phyloP scores from a whole-genome alignment of 2,329 filamentous ascomycete genomes.

The Pseudopyrenochaeta lycopersici region DNA sequence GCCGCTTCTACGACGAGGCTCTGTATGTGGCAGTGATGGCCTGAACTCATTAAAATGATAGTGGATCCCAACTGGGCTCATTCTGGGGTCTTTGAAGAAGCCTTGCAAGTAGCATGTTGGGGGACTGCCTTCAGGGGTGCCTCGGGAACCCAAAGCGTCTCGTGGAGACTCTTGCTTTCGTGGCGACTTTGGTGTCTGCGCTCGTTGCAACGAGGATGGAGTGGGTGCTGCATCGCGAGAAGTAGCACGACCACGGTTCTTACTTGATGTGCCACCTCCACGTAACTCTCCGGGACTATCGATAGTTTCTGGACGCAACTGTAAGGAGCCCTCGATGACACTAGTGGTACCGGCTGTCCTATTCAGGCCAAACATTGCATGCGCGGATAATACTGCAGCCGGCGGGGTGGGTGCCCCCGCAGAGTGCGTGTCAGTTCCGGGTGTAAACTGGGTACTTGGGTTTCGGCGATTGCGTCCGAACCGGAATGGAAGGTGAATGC shows the following conservation, averaged over 20 bases:
- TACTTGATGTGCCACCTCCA: slow-evolving; percentile 17
- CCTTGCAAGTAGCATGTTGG: slow-evolving; percentile 12
- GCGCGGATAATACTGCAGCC: slow-evolving; percentile 5
- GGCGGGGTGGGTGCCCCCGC: slow-evolving; percentile 16
- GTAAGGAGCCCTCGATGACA: slow-evolving; percentile 8
- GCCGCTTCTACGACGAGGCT: slow-evolving; percentile 26
- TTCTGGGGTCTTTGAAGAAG: slow-evolving; percentile 7
- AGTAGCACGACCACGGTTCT: slow-evolving; percentile 8
- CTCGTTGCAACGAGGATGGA: slow-evolving; percentile 28
- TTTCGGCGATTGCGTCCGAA: slow-evolving; percentile 10
- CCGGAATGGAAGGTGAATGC: slow-evolving; percentile 35
- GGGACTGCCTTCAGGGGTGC: background rate
- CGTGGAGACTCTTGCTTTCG: slow-evolving; percentile 3
- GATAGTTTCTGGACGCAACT: slow-evolving; percentile 9
- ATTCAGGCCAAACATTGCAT: slow-evolving; percentile 11
- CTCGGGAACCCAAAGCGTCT: slow-evolving; percentile 4
- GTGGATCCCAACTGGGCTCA: background rate
- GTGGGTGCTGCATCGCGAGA: slow-evolving; percentile 13
- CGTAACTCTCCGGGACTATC: slow-evolving; percentile 24
- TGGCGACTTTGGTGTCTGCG: slow-evolving; percentile 21
- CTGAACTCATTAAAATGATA: slow-evolving; percentile 11
- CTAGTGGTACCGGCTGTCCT: slow-evolving; percentile 7
- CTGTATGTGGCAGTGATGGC: slow-evolving; percentile 22
- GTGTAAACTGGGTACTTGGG: background rate
- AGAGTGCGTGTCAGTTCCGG: slow-evolving; percentile 9